Evolutionary conservation across 1,139 yeast species (phyloP).

Genomic region (Hemisphaericaspora subhashii): DNA sequence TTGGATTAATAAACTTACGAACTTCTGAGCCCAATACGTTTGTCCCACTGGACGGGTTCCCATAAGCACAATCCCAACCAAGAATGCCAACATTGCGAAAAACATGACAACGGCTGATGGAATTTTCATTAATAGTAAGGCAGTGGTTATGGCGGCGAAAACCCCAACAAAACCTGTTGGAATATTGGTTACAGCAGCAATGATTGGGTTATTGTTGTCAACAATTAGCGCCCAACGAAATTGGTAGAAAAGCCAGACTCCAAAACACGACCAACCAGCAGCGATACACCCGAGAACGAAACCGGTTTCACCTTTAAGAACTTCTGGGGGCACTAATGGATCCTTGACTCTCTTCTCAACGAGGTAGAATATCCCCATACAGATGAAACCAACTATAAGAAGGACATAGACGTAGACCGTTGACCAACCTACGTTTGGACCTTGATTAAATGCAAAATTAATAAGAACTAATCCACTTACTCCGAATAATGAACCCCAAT

Average conservation of each 20-base stretch:
- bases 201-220: slow-evolving; percentile 32
- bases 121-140: slow-evolving; percentile 32
- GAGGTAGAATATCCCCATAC: slow-evolving; percentile 33
- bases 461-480: slow-evolving; percentile 50
- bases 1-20: slow-evolving; percentile 46
- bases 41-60: slow-evolving; percentile 49
- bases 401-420: slow-evolving; percentile 48
- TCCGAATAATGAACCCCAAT: slow-evolving; percentile 46
- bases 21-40: slow-evolving; percentile 54
- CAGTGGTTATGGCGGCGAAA: slow-evolving; percentile 47
- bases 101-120: slow-evolving; percentile 47
- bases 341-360: slow-evolving; percentile 35
- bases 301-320: slow-evolving; percentile 41
- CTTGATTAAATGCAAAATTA: slow-evolving; percentile 62
- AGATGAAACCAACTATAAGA: slow-evolving; percentile 46
- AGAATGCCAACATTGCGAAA: slow-evolving; percentile 45
- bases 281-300: slow-evolving; percentile 50
- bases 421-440: slow-evolving; percentile 60
- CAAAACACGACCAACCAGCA: slow-evolving; percentile 64
- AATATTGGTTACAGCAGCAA: slow-evolving; percentile 37
- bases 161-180: slow-evolving; percentile 46
- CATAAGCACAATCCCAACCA: slow-evolving; percentile 38
- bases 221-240: slow-evolving; percentile 35
- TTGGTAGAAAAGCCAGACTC: slow-evolving; percentile 53
- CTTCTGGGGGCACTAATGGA: slow-evolving; percentile 50